phyloP scores from a whole-genome alignment of 2,329 filamentous ascomycete genomes.

The Aspergillus bombycis region DNA sequence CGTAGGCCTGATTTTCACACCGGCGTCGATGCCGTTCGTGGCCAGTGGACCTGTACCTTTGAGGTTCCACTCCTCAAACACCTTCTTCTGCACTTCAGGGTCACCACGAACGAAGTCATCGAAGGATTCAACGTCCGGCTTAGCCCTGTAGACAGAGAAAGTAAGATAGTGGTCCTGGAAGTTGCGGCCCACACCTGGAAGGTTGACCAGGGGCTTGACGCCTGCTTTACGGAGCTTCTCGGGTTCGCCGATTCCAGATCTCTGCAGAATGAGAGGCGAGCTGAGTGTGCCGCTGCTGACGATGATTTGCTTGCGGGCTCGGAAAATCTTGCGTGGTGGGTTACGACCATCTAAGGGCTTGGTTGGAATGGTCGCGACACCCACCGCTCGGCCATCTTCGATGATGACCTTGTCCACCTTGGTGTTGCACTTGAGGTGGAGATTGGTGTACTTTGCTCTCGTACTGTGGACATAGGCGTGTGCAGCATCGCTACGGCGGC shows the following conservation, averaged over 20 bases:
- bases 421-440: slow-evolving; percentile 74
- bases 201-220: slow-evolving; percentile 69
- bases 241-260: slow-evolving; percentile 73
- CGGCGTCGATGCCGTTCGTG: slow-evolving; percentile 79
- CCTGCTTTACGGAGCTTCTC: slow-evolving; percentile 70
- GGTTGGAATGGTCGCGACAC: slow-evolving; percentile 69
- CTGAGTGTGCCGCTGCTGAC: slow-evolving; percentile 73
- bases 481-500: slow-evolving; percentile 74
- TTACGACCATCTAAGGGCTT: slow-evolving; percentile 66
- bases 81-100: slow-evolving; percentile 70
- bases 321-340: slow-evolving; percentile 60
- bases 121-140: slow-evolving; percentile 75
- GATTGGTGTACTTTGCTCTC: slow-evolving; percentile 68
- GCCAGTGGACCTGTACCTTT: slow-evolving; percentile 78
- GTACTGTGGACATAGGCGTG: slow-evolving; percentile 80
- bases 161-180: slow-evolving; percentile 78
- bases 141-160: slow-evolving; percentile 71
- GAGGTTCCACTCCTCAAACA: slow-evolving; percentile 76
- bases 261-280: slow-evolving; percentile 74
- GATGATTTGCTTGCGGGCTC: slow-evolving; percentile 73
- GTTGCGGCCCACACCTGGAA: slow-evolving; percentile 74
- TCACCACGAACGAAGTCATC: slow-evolving; percentile 79
- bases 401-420: slow-evolving; percentile 78
- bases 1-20: slow-evolving; percentile 75
- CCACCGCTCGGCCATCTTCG: slow-evolving; percentile 72